Conservation (phyloP, 2,329 filamentous ascomycete species). For the Emydomyces testavorans region DNA sequence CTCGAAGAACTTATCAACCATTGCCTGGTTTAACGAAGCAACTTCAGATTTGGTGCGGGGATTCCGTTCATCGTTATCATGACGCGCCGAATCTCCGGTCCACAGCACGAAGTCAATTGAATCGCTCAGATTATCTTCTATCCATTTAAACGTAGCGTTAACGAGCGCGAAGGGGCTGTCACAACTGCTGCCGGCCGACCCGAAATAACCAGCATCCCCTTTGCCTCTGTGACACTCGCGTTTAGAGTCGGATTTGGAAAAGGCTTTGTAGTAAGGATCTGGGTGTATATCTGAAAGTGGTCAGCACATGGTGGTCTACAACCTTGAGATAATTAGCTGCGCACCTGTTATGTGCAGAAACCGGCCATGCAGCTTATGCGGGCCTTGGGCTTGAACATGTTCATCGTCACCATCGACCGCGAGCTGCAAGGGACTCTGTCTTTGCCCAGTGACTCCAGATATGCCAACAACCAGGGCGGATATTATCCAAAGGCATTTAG, state of each 20-base stretch:
- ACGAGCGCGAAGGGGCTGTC: conserved; percentile 71
- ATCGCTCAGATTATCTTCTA: conserved; percentile 63
- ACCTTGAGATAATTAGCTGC: conserved; percentile 12
- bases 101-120: conserved; percentile 80
- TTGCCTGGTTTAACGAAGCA: conserved; percentile 60
- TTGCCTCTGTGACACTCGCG: conserved; percentile 67
- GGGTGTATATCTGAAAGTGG: conserved; percentile 69
- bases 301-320: conserved; percentile 10
- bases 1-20: conserved; percentile 65
- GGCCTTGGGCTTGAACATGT: not conserved
- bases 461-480: not conserved
- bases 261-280: conserved; percentile 72
- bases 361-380: conserved; percentile 48
- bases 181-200: conserved; percentile 77
- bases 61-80: conserved; percentile 73
- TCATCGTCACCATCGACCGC: not conserved
- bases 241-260: conserved; percentile 57
- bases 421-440: conserved; percentile 5
- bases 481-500: not conserved
- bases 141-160: conserved; percentile 84
- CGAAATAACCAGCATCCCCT: conserved; percentile 68
- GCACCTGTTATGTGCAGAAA: conserved; percentile 83
- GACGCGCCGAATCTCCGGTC: conserved; percentile 82
- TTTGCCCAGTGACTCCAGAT: not conserved
- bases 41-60: conserved; percentile 68